Base-by-base conservation (phyloP, 2,329 filamentous ascomycete species). In the Pestalotiopsis sp. region DNA sequence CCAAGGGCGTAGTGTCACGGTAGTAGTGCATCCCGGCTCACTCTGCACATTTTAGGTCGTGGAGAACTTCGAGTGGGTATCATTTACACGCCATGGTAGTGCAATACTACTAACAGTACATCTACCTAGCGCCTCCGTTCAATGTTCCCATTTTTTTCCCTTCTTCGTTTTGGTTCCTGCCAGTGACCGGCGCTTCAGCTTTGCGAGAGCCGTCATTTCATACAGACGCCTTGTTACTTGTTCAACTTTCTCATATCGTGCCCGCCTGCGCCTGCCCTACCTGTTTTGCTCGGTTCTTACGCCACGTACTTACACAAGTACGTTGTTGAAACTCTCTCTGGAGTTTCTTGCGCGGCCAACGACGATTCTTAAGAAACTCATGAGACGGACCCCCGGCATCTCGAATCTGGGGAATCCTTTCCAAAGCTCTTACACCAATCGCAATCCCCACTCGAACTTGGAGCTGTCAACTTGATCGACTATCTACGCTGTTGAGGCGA, bases 331-430 rank as follows among this genome's bases (percentile, higher is more conserved):
- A 52, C 45, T 6, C 45, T 52, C 45, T n/a, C 31, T n/a, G 25
- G 25, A 12, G 14, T 12, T 45, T 49, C 38, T 45, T 64, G 17
- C 31, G 38, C 59, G 27, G 25, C 27, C 27, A 25, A 59, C 57
- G 57, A 14, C 27, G 57, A 27, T 49, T 25, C 39, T 49, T 62
- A 52, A 52, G 17, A 36, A 52, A 5, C 45, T 41, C 20, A 12
- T 39, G 39, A 14, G 61, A 64, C 61, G 61, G 38, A 64, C 61
- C 49, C 20, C 20, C 45, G n/a, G 61, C 36, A 64, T 13, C 25
- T 64, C 61, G 20, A 36, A 23, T 38, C 61, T 31, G 20, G 59
- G 61, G 61, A 64, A 38, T 23, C 41, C 20, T 64, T 64, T 49
- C 14, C 61, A 25, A 25, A 39, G 57, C 27, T 27, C 36, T 39